Conservation (phyloP, 2,329 filamentous ascomycete species). For the Trichoderma koningii region DNA sequence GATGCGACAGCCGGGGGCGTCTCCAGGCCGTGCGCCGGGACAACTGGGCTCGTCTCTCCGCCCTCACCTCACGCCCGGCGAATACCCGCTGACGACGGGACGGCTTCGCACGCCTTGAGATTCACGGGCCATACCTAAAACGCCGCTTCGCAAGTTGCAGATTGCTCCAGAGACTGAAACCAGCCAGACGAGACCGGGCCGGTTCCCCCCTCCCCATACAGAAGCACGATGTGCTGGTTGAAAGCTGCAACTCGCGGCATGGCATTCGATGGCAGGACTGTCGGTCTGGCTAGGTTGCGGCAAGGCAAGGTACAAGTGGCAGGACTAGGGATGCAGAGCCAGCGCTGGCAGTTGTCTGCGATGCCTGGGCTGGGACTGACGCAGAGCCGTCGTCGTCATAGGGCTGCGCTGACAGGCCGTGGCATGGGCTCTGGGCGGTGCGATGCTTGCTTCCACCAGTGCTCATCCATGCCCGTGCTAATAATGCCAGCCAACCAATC, state of each 20-base stretch:
- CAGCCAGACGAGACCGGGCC: too few relatives aligned
- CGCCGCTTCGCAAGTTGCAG: neutral
- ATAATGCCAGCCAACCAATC: too few relatives aligned
- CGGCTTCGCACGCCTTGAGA: neutral
- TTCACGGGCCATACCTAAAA: neutral
- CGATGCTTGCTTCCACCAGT: conserved; percentile 12
- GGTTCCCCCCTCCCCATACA: too few relatives aligned
- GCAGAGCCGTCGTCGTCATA: conserved; percentile 32
- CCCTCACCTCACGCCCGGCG: conserved; percentile 9
- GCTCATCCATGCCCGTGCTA: neutral
- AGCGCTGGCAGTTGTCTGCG: neutral
- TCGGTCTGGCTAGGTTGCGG: conserved; percentile 7
- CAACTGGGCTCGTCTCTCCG: conserved; percentile 25
- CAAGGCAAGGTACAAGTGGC: conserved; percentile 20
- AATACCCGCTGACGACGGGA: conserved; percentile 5
- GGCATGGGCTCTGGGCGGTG: conserved; percentile 6
- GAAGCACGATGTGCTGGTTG: neutral
- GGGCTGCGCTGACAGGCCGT: conserved; percentile 33
- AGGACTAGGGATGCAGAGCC: conserved; percentile 13
- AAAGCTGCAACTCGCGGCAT: neutral
- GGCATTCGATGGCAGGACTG: neutral
- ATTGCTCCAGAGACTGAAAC: too few relatives aligned
- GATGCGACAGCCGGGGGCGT: conserved; percentile 18
- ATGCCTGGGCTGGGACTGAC: conserved; percentile 7
- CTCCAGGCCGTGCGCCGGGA: conserved; percentile 20